Conservation (phyloP, 495 filamentous ascomycete genomes). For the Beverwykella pulmonaria region DNA sequence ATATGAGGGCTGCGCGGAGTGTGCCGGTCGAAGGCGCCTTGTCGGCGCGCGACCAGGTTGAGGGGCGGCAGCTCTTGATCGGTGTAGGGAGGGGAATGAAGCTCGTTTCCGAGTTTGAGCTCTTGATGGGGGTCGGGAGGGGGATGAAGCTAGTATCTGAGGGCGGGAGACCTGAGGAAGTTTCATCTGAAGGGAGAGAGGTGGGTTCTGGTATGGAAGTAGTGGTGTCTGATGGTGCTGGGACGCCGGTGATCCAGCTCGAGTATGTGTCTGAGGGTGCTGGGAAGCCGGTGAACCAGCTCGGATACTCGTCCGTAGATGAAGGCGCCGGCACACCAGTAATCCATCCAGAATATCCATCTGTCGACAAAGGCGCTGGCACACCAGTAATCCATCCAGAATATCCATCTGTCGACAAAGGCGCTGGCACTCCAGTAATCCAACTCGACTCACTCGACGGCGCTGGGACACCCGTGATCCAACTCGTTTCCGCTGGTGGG, state of each 20-base stretch:
- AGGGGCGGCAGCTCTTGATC: conserved; percentile 7
- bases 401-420: neutral
- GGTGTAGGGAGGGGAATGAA: conserved; percentile 1
- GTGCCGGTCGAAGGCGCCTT: neutral
- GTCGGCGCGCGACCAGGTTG: neutral
- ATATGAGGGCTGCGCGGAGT: conserved; percentile 21
- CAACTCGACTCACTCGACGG: neutral
- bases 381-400: too few relatives aligned
- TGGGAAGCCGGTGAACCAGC: neutral
- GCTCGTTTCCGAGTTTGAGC: neutral
- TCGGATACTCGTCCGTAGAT: neutral
- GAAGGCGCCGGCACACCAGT: neutral
- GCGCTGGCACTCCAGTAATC: too few relatives aligned
- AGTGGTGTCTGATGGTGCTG: neutral
- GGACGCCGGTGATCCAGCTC: too few relatives aligned
- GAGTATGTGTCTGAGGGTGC: neutral
- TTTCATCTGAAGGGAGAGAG: neutral
- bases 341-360: neutral
- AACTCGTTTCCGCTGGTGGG: neutral
- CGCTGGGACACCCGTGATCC: neutral
- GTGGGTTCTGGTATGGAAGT: neutral
- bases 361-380: neutral
- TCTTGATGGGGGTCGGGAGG: too few relatives aligned
- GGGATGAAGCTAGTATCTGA: neutral
- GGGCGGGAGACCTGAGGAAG: neutral